Base-by-base conservation (phyloP, 2,329 filamentous ascomycete genomes). In the Claviceps sp. region DNA sequence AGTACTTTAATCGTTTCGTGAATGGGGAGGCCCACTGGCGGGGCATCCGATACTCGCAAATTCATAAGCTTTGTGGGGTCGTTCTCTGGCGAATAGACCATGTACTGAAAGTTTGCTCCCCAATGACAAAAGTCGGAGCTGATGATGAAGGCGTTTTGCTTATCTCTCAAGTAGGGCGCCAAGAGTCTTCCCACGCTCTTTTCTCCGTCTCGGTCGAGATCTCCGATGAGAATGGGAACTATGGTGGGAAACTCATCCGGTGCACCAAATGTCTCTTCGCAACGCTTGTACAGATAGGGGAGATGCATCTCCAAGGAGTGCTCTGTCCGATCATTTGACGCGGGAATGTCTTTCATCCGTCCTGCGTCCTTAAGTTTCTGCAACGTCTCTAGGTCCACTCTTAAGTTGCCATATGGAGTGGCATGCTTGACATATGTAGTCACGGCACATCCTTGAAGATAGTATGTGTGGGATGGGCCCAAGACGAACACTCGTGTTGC, bases 111-210 rank as follows among this genome's bases (percentile, higher is more conserved):
- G 47, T 88, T 77, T 0, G 73, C 60, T 11, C 93, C 93, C 93
- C 93, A 98, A 67, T 98, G 93, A 57, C 91, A 96, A 66, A 98
- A 98, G 66, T 98, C 93, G 1, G 89, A 95, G 65, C 86, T 93
- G 56, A 97, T 78, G 54, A 98, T 78, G 64, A 97, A 96, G 1
- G 84, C 81, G 54, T 87, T 94, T 13, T 76, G 71, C 0, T 83
- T 79, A 58, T 95, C 85, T 37, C 75, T 73, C 6, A 98, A 70
- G 64, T 93, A 95, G 0, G 85, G 83, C 1, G 86, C 79, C 7
- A 98, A 72, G n/a, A 89, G 64, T 26, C 71, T 61, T 2, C 88
- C 93, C 52, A 85, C 80, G 1, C 66, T 70, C 48, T 78, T 78
- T 67, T 97, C 91, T 2, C 82, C 79, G 0, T 69, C 54, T 0